These are phyloP conservation scores for Haematococcus lacustris DNA, from an alignment of 139 green algal species.

Conservation along the genomic window DNA sequence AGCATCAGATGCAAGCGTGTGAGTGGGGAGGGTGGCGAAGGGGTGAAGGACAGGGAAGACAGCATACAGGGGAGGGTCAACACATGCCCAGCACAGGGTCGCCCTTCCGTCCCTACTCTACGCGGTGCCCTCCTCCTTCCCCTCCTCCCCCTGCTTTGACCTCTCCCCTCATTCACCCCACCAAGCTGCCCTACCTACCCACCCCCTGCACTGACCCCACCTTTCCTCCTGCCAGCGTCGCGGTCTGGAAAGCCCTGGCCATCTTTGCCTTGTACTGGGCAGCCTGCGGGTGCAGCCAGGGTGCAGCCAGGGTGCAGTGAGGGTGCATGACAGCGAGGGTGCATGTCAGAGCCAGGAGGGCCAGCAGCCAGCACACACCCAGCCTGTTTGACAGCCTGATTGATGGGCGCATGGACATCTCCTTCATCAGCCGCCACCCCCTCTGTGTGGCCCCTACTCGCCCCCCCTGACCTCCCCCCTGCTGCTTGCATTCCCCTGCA, in stretches of 20 bases:
- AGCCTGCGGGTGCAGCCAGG: no score
- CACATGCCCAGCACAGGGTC: not conserved
- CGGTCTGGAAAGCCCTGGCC: slow-evolving; percentile 18
- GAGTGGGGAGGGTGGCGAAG: not conserved
- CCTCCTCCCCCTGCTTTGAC: not conserved
- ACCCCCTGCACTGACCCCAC: no score
- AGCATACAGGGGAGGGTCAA: not conserved
- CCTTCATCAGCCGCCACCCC: not conserved
- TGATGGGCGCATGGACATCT: not conserved
- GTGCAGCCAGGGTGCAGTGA: no score
- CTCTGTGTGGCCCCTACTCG: no score
- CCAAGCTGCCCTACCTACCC: not conserved
- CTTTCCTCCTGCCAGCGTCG: slow-evolving; percentile 31
- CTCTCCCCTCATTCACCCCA: not conserved
- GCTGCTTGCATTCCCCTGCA: no score
- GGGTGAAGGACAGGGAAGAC: not conserved
- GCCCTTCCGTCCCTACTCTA: not conserved
- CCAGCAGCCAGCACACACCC: no score
- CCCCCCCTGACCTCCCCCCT: no score
- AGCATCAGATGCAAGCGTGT: not conserved
- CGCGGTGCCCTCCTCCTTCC: not conserved
- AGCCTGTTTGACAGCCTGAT: not conserved
- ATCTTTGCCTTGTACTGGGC: slow-evolving; percentile 12
- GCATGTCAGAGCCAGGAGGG: no score
- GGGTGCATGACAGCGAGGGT: no score